Percentiles rank a stretch among this genome's conserved stretches.
phyloP scores from a whole-genome alignment of 768 basidiomycete species.

The Kondoa malvinella region DNA sequence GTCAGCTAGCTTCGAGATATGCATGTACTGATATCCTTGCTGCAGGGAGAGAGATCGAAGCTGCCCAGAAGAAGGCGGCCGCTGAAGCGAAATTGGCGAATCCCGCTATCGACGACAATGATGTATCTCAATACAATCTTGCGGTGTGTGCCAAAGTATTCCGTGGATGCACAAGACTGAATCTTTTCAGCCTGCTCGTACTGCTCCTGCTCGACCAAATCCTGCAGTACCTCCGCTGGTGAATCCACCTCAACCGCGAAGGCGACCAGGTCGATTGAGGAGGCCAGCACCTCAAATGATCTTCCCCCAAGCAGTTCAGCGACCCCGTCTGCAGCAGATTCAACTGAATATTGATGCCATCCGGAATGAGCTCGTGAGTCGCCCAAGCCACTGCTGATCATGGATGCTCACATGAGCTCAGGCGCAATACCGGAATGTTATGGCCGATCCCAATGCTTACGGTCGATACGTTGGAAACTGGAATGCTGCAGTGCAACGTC shows the following conservation, averaged over 20 bases:
- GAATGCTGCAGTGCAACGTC: too few relatives aligned
- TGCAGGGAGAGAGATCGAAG: constrained; percentile 15
- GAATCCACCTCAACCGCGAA: neutral
- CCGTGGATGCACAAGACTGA: neutral
- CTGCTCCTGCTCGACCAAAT: neutral
- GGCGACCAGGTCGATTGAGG: neutral
- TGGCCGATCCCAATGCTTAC: too few relatives aligned
- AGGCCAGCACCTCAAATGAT: too few relatives aligned
- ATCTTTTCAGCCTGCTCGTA: neutral
- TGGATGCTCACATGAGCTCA: too few relatives aligned
- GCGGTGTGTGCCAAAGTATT: neutral
- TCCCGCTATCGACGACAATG: constrained; percentile 16
- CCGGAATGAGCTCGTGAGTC: too few relatives aligned
- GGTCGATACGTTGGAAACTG: too few relatives aligned
- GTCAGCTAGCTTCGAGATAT: neutral
- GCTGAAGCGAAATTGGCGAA: constrained; percentile 9
- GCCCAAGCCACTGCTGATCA: too few relatives aligned
- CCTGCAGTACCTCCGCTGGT: neutral
- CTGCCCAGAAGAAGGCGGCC: constrained; percentile 19
- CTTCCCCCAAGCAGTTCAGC: too few relatives aligned
- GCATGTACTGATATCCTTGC: neutral
- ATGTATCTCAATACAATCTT: neutral
- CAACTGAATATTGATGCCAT: too few relatives aligned
- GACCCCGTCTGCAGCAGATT: too few relatives aligned
- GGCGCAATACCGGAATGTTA: too few relatives aligned